Conservation (phyloP, 768 basidiomycete species). For the Agaricus blazei region DNA sequence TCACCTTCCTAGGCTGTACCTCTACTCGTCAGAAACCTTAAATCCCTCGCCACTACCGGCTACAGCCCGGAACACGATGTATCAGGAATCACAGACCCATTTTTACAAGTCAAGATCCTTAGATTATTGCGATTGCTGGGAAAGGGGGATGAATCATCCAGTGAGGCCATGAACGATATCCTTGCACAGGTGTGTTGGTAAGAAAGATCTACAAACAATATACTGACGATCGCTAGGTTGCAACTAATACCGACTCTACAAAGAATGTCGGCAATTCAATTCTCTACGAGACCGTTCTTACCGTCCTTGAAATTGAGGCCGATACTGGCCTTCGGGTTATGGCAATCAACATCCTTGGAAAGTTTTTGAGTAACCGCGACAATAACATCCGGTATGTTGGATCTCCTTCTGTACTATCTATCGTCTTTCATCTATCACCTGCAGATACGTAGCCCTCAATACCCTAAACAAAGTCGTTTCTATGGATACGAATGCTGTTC, state of each 20-base stretch:
- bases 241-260: slow-evolving; percentile 96
- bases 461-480: slow-evolving; percentile 97
- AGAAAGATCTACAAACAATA: not conserved
- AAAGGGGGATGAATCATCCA: slow-evolving; percentile 76
- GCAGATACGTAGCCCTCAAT: slow-evolving; percentile 94
- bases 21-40: slow-evolving; percentile 89
- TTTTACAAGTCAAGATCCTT: slow-evolving; percentile 90
- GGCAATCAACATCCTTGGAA: slow-evolving; percentile 99
- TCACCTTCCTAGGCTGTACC: slow-evolving; percentile 67
- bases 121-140: slow-evolving; percentile 88
- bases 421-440: not conserved
- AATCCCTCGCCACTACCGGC: slow-evolving; percentile 91
- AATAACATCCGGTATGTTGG: slow-evolving; percentile 89
- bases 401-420: not conserved
- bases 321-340: slow-evolving; percentile 94
- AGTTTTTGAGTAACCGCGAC: slow-evolving; percentile 95
- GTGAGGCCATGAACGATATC: slow-evolving; percentile 98
- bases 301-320: slow-evolving; percentile 95
- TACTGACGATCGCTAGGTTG: slow-evolving; percentile 53
- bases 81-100: slow-evolving; percentile 97
- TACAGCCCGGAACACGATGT: slow-evolving; percentile 99
- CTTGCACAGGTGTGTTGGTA: slow-evolving; percentile 69
- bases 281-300: slow-evolving; percentile 94
- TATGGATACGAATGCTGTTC: slow-evolving; percentile 97
- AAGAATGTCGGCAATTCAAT: slow-evolving; percentile 99